Percentiles rank a stretch among this genome's conserved stretches.
These are phyloP conservation scores for Trypanosoma conorhini DNA, from an alignment of 208 protist species.

Conservation along the genomic window DNA sequence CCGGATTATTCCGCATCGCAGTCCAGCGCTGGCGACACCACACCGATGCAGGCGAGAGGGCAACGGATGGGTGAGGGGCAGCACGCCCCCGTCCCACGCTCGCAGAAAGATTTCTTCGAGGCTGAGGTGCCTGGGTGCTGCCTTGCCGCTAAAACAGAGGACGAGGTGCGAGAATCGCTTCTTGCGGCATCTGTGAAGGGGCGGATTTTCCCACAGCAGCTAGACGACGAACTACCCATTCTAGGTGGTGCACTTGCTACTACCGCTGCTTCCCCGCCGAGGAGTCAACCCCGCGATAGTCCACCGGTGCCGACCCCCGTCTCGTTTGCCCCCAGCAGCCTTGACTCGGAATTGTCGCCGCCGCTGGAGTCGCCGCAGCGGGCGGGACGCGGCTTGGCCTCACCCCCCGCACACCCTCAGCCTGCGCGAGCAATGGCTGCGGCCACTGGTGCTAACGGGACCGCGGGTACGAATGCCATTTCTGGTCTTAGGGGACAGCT, in stretches of 20 bases:
- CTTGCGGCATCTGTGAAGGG: not conserved
- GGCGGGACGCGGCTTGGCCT: not conserved
- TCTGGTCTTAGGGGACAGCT: not conserved
- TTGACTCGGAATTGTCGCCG: not conserved
- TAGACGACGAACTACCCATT: not conserved
- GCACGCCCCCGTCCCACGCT: not conserved
- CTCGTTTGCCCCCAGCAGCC: not conserved
- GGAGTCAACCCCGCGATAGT: not conserved
- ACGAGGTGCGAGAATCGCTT: not conserved
- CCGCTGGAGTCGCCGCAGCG: not conserved
- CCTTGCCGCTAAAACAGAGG: slow-evolving; percentile 1
- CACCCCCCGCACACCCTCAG: not conserved
- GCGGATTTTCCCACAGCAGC: not conserved
- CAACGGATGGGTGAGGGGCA: not conserved
- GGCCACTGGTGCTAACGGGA: not conserved
- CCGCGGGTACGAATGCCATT: not conserved
- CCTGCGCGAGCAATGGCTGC: not conserved
- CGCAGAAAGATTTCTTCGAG: not conserved
- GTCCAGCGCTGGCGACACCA: not conserved
- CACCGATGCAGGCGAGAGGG: not conserved
- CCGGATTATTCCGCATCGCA: not conserved
- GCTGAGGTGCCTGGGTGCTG: not conserved
- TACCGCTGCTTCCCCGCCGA: not conserved
- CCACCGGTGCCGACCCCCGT: not conserved
- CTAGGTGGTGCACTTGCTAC: not conserved